phyloP scores from a whole-genome alignment of 495 filamentous ascomycete species.

The Tuber borchii region DNA sequence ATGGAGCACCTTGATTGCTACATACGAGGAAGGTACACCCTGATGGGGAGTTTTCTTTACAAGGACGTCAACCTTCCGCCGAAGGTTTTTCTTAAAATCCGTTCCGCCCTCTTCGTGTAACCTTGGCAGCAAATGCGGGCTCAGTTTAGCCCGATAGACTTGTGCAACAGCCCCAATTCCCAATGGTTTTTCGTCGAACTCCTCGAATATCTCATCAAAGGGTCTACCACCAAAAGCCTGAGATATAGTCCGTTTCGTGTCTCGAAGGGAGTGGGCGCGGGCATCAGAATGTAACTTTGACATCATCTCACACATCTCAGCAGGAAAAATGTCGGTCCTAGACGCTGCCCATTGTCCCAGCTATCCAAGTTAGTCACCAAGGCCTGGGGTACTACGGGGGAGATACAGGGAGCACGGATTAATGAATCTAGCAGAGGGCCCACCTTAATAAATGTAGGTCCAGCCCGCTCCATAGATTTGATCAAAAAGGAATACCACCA shows the following conservation, averaged over 20 bases:
- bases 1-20: conserved; percentile 94
- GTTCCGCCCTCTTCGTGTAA: conserved; percentile 45
- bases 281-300: conserved; percentile 91
- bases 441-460: conserved; percentile 97
- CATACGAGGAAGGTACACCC: conserved; percentile 76
- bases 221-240: conserved; percentile 70
- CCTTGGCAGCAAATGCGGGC: conserved; percentile 61
- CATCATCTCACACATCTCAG: conserved; percentile 85
- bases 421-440: conserved; percentile 10
- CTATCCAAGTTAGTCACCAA: conserved; percentile 45
- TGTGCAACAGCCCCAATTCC: conserved; percentile 97
- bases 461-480: conserved; percentile 82
- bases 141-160: conserved; percentile 92
- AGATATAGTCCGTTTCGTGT: conserved; percentile 69
- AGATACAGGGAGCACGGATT: background rate
- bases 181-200: conserved; percentile 84
- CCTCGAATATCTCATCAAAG: conserved; percentile 93
- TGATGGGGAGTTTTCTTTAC: conserved; percentile 78
- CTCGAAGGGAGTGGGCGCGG: conserved; percentile 76
- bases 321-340: conserved; percentile 94
- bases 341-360: conserved; percentile 99
- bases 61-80: conserved; percentile 74
- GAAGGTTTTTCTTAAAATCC: conserved; percentile 60
- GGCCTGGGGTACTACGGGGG: background rate
- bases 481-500: conserved; percentile 97